Evolutionary conservation across 495 filamentous ascomycete species (phyloP), one percentile per base, ranked within the genome.

Genomic region (Neurospora sp.): DNA sequence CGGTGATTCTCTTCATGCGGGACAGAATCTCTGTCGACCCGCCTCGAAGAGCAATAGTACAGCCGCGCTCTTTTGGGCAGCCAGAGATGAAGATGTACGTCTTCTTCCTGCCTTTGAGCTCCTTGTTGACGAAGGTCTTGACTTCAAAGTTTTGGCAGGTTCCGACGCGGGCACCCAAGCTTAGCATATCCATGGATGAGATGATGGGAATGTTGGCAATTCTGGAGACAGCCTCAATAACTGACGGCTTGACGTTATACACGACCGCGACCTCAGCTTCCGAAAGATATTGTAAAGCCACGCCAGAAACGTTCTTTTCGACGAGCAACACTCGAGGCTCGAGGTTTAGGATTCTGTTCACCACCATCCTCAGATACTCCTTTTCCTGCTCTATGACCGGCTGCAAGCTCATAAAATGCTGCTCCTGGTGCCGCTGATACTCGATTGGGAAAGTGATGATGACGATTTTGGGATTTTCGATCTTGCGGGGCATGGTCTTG

Each of bases 401-500:
- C 75, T 97, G 93, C 31, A 99, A 83, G 75, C 96, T 98, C 96
- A 99, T 98, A 81, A 98, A 98, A 75, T 98, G 95, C 74, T 93
- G 91, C 77, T 97, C 92, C 69, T 87, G 84, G 76, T 97, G 94
- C 40, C 96, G 91, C 48, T 94, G 92, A 82, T 98, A 99, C 78
- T 98, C 96, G 69, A 99, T 92, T 9, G 96, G 91, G 79, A 99
- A 99, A 8, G 94, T 93, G 39, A 98, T 90, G 76, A 98, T 94
- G 69, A 97, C 86, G 73, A 98, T 97, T 36, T 93, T 90, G 4
- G 96, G 96, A 71, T 92, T 89, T 19, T 86, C 77, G 74, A 98
- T 94, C 74, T 88, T 94, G 72, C 96, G 88, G 15, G 92, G 91
- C 96, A 99, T 99, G 80, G 89, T 94, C 80, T 98, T 98, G 38